phyloP scores from a whole-genome alignment of 768 basidiomycete species.

The Tricholoma furcatifolium region DNA sequence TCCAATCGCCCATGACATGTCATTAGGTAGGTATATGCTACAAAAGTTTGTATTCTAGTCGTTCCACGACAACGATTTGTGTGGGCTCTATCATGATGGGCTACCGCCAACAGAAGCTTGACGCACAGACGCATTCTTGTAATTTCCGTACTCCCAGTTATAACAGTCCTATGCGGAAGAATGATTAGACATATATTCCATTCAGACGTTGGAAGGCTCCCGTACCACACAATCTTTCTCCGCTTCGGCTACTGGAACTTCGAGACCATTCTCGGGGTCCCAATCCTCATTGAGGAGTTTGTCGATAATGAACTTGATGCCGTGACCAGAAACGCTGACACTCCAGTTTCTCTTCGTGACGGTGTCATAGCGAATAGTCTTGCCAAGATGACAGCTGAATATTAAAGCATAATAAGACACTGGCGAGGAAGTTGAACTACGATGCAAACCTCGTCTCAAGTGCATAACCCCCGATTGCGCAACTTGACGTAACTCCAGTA shows the following conservation, averaged over 20 bases:
- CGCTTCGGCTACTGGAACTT: slow-evolving; percentile 47
- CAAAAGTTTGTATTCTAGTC: no score
- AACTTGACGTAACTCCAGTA: slow-evolving; percentile 60
- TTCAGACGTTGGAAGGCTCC: not conserved
- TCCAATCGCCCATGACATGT: not conserved
- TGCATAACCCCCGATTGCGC: slow-evolving; percentile 71
- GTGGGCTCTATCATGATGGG: not conserved
- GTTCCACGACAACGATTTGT: no score
- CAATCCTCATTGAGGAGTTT: slow-evolving; percentile 36
- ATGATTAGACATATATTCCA: not conserved
- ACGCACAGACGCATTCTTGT: slow-evolving; percentile 22
- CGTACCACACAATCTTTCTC: slow-evolving; percentile 65
- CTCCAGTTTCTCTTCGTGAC: slow-evolving; percentile 79
- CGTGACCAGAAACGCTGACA: slow-evolving; percentile 71
- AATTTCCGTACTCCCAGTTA: slow-evolving; percentile 65
- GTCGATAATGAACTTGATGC: slow-evolving; percentile 70
- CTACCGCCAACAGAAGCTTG: no score
- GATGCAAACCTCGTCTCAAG: slow-evolving; percentile 60
- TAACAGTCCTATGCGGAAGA: slow-evolving; percentile 59
- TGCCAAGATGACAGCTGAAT: slow-evolving; percentile 81
- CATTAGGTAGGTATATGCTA: no score
- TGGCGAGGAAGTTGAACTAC: not conserved
- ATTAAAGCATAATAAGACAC: not conserved
- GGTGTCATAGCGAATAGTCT: slow-evolving; percentile 82
- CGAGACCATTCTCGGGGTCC: slow-evolving; percentile 30